These are phyloP conservation scores for Penicillium taxi DNA, from an alignment of 495 filamentous ascomycete genomes.

Conservation along the genomic window DNA sequence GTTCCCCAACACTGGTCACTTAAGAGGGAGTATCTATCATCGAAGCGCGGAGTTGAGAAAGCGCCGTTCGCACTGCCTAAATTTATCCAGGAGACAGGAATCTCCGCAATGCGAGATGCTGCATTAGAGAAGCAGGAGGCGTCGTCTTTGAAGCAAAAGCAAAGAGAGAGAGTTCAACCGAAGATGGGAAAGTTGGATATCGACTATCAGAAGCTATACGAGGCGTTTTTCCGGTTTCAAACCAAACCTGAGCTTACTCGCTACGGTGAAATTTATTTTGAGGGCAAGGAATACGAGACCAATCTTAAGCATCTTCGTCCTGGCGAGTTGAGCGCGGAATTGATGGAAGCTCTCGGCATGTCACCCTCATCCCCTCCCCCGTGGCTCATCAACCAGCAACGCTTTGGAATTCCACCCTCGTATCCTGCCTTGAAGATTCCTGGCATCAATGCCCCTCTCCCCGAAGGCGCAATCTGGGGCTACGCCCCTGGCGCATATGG, in stretches of 20 bases:
- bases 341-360: slow-evolving; percentile 91
- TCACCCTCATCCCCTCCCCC: slow-evolving; percentile 89
- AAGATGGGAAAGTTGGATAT: slow-evolving; percentile 98
- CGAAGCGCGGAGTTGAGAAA: slow-evolving; percentile 93
- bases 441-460: slow-evolving; percentile 89
- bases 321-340: slow-evolving; percentile 80
- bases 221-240: slow-evolving; percentile 96
- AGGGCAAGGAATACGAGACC: slow-evolving; percentile 96
- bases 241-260: slow-evolving; percentile 90
- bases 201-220: slow-evolving; percentile 95
- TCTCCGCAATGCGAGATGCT: slow-evolving; percentile 95
- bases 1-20: slow-evolving; percentile 91
- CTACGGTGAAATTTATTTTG: slow-evolving; percentile 97
- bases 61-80: slow-evolving; percentile 85
- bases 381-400: slow-evolving; percentile 95
- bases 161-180: slow-evolving; percentile 85
- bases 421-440: slow-evolving; percentile 91
- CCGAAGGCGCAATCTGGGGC: slow-evolving; percentile 89
- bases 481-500: slow-evolving; percentile 94
- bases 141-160: slow-evolving; percentile 85
- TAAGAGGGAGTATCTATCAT: slow-evolving; percentile 93
- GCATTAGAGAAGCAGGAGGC: slow-evolving; percentile 92
- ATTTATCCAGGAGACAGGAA: slow-evolving; percentile 96
- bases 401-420: slow-evolving; percentile 84
- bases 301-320: slow-evolving; percentile 84